Conservation (phyloP, 805 yeast genomes). For the Jamesozyma hellenica region DNA sequence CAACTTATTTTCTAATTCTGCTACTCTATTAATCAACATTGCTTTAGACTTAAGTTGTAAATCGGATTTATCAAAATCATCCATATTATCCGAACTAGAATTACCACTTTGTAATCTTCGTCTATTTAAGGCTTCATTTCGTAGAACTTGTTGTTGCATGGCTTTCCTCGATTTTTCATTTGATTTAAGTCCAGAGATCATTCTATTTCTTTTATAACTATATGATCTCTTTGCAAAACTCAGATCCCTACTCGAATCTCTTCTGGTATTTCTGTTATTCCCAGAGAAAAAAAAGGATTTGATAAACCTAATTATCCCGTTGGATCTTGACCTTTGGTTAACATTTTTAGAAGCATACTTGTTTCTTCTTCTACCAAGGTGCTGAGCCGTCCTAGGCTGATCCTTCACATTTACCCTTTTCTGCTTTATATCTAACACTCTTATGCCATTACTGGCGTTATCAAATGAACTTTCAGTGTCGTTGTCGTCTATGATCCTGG, state of each 20-base stretch:
- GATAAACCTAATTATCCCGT: neutral
- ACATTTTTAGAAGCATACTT: neutral
- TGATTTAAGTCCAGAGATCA: neutral
- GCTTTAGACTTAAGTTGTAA: neutral
- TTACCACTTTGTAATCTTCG: slow-evolving; percentile 2
- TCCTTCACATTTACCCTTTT: too few relatives aligned
- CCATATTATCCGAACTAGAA: neutral
- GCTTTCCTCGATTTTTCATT: neutral
- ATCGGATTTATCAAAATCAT: neutral
- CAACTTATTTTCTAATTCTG: slow-evolving; percentile 9
- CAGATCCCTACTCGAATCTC: neutral
- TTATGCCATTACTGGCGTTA: too few relatives aligned
- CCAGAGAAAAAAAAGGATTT: slow-evolving; percentile 1
- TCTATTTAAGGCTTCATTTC: slow-evolving; percentile 18
- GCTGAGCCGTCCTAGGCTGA: too few relatives aligned
- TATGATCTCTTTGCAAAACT: neutral
- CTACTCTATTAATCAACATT: slow-evolving; percentile 5
- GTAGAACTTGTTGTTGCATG: slow-evolving; percentile 11
- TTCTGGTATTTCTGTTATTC: too few relatives aligned
- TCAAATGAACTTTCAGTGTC: too few relatives aligned
- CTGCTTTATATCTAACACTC: too few relatives aligned
- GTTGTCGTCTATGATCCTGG: too few relatives aligned
- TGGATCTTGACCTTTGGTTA: neutral
- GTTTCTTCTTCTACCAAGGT: neutral
- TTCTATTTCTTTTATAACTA: neutral